Evolutionary conservation across 176 grass and related monocot genomes (phyloP).

Genomic region (Saccharum officinarum): DNA sequence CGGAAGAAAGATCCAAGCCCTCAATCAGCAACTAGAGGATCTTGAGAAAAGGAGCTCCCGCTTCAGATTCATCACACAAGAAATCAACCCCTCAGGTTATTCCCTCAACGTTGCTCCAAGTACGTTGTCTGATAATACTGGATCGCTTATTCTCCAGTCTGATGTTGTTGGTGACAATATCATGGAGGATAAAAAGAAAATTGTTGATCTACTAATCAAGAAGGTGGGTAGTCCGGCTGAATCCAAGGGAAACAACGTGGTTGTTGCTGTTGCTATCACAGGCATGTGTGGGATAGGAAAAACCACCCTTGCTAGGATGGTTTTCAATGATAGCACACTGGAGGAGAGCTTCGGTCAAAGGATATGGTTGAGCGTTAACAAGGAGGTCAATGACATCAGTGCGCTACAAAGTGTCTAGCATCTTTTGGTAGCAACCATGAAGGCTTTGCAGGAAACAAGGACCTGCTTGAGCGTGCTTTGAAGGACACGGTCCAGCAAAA

Average conservation of each 20-base stretch:
- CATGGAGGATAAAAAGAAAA: background rate
- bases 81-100: background rate
- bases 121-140: background rate
- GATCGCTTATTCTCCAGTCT: background rate
- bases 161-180: conserved; percentile 23
- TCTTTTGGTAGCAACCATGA: background rate
- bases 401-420: background rate
- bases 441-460: background rate
- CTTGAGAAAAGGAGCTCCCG: background rate
- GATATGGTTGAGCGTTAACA: conserved; percentile 9
- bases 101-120: background rate
- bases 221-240: background rate
- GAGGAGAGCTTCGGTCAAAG: background rate
- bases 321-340: background rate
- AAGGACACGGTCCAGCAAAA: background rate
- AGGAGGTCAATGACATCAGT: background rate
- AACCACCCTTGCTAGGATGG: conserved; percentile 42
- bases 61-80: background rate
- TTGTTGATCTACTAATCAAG: conserved; percentile 18
- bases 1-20: conserved; percentile 1
- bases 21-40: conserved; percentile 15
- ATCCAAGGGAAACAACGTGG: background rate
- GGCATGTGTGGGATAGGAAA: conserved; percentile 39
- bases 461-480: background rate
- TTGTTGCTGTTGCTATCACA: conserved; percentile 20